Conservation (phyloP, 257 asterid species). For the Penstemon newberryi region DNA sequence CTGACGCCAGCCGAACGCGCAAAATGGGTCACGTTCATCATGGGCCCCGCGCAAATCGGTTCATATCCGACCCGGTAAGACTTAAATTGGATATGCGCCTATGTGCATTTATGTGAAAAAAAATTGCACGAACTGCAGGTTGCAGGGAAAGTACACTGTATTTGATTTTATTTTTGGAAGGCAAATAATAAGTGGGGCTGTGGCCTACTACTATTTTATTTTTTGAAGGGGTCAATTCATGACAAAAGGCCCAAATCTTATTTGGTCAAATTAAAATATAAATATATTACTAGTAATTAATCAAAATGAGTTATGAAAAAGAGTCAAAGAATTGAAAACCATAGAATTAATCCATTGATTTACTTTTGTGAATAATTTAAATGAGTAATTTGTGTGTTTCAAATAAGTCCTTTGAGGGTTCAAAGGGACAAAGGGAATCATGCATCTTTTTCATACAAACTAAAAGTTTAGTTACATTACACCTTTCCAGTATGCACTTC, state of each 20-base stretch:
- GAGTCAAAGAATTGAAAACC: no score
- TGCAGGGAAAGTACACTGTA: not conserved
- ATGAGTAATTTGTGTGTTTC: no score
- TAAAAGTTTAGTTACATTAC: not conserved
- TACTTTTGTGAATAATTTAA: no score
- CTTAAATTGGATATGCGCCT: constrained; percentile 15
- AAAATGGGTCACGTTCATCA: constrained; percentile 34
- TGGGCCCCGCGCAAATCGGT: constrained; percentile 30
- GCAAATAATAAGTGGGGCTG: not conserved
- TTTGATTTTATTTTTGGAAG: not conserved
- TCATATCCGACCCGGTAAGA: constrained; percentile 22
- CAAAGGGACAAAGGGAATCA: no score
- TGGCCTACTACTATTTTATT: not conserved
- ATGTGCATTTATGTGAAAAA: not conserved
- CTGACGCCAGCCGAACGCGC: constrained; percentile 35
- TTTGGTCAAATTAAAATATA: no score
- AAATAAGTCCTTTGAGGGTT: no score
- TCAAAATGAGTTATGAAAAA: no score
- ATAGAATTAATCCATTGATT: no score
- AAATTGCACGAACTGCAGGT: not conserved
- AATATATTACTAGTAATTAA: no score
- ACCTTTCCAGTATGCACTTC: not conserved
- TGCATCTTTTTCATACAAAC: not conserved
- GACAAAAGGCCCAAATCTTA: not conserved
- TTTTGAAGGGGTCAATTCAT: not conserved